Conservation (phyloP, 768 basidiomycete species). For the Lactifluus pinguis region DNA sequence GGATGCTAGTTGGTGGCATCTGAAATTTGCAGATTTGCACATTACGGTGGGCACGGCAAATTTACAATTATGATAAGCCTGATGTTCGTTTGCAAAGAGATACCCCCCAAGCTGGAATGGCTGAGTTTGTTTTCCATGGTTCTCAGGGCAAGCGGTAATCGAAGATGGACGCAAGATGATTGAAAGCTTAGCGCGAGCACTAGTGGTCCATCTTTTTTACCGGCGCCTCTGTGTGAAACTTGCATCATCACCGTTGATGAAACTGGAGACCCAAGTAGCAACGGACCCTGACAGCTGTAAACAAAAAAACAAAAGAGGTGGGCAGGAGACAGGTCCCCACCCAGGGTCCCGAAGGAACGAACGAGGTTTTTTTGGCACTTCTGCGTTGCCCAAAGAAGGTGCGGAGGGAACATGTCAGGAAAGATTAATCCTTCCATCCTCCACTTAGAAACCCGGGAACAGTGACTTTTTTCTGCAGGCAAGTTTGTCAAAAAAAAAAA, state of each 20-base stretch:
- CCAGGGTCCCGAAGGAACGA: neutral
- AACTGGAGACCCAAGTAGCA: neutral
- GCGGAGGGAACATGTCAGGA: neutral
- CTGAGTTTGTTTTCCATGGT: neutral
- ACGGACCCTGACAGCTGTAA: constrained; percentile 9
- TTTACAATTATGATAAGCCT: neutral
- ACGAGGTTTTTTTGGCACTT: neutral
- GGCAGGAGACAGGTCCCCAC: neutral
- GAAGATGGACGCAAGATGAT: neutral
- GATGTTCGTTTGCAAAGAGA: neutral
- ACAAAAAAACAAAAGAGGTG: neutral
- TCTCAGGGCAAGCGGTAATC: neutral
- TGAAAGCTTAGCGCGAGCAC: neutral
- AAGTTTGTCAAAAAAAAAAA: neutral
- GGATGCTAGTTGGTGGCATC: neutral
- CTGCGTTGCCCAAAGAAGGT: neutral
- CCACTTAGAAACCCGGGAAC: neutral
- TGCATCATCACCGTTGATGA: neutral
- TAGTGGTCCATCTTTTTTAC: neutral
- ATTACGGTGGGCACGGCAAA: neutral
- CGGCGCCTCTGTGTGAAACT: neutral
- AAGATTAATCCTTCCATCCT: neutral
- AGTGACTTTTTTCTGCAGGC: neutral
- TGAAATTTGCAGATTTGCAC: neutral
- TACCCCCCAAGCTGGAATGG: neutral